A percentile compares a stretch with the other conserved stretches of the same genome.
phyloP scores from a whole-genome alignment of 768 basidiomycete species.

The Holtermanniella nyarrowii region DNA sequence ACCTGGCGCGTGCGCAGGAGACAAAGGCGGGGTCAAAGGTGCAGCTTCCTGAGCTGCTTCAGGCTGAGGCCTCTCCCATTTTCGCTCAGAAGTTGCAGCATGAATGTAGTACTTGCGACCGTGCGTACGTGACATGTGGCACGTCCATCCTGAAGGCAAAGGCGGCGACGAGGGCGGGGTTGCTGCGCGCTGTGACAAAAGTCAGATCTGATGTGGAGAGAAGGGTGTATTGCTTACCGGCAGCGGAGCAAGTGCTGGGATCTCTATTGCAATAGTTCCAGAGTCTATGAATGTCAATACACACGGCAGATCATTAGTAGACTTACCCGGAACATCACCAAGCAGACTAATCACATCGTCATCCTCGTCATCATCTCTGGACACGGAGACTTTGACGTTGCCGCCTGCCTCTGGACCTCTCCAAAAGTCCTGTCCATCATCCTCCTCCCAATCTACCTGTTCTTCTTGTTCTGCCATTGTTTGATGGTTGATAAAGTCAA shows the following conservation, averaged over 20 bases:
- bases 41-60: too few species aligned
- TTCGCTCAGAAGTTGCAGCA: neutral
- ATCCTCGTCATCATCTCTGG: neutral
- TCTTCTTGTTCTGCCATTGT: neutral
- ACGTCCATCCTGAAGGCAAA: neutral
- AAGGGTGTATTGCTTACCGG: too few species aligned
- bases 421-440: neutral
- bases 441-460: neutral
- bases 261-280: too few species aligned
- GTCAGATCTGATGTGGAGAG: too few species aligned
- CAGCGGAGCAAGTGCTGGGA: too few species aligned
- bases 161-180: neutral
- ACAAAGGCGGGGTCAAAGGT: neutral
- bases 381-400: neutral
- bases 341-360: neutral
- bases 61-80: neutral
- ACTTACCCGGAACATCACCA: neutral
- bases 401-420: neutral
- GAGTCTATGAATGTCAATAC: too few species aligned
- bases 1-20: neutral
- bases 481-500: neutral
- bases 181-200: too few species aligned
- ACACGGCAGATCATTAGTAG: too few species aligned
- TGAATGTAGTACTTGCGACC: neutral
- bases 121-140: neutral